Evolutionary conservation across 2,329 filamentous ascomycete species (phyloP).

Genomic region (Trichothecium sympodiale): DNA sequence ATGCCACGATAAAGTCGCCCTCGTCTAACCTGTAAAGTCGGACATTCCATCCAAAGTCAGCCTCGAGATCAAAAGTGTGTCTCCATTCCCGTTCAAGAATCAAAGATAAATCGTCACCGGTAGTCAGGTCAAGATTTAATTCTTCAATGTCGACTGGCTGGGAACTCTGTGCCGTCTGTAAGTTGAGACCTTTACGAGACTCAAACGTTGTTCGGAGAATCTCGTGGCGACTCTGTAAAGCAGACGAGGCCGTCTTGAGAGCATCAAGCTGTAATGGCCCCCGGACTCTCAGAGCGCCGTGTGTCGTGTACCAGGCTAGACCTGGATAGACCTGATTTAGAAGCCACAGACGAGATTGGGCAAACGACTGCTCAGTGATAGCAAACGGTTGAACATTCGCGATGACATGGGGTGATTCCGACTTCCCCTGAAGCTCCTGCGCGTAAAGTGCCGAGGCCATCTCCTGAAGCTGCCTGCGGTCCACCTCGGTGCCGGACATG

Average conservation of each 20-base stretch:
- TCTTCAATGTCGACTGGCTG: slow-evolving; percentile 1
- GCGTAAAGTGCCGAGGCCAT: too few species aligned
- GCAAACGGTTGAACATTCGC: slow-evolving; percentile 2
- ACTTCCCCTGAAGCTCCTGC: too few species aligned
- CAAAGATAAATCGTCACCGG: background rate
- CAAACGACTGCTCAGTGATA: slow-evolving; percentile 11
- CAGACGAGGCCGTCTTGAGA: slow-evolving; percentile 3
- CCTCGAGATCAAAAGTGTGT: slow-evolving; percentile 11
- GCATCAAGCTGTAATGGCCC: slow-evolving; percentile 8
- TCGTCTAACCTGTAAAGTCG: slow-evolving; percentile 5
- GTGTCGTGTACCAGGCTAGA: slow-evolving; percentile 9
- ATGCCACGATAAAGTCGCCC: slow-evolving; percentile 11
- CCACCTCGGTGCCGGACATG: too few species aligned
- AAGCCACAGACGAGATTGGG: slow-evolving; percentile 13
- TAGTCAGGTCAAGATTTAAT: background rate
- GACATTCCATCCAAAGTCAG: slow-evolving; percentile 12
- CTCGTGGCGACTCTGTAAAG: slow-evolving; percentile 12
- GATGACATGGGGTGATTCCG: too few species aligned
- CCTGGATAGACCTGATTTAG: slow-evolving; percentile 10
- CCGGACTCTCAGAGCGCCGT: slow-evolving; percentile 6
- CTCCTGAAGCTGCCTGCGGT: too few species aligned
- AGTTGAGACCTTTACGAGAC: slow-evolving; percentile 3
- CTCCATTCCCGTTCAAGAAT: slow-evolving; percentile 7
- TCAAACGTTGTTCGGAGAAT: slow-evolving; percentile 10
- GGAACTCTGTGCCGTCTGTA: slow-evolving; percentile 4